Base-by-base conservation (phyloP, 2,329 filamentous ascomycete species). In the Arthrocladium fulminans region DNA sequence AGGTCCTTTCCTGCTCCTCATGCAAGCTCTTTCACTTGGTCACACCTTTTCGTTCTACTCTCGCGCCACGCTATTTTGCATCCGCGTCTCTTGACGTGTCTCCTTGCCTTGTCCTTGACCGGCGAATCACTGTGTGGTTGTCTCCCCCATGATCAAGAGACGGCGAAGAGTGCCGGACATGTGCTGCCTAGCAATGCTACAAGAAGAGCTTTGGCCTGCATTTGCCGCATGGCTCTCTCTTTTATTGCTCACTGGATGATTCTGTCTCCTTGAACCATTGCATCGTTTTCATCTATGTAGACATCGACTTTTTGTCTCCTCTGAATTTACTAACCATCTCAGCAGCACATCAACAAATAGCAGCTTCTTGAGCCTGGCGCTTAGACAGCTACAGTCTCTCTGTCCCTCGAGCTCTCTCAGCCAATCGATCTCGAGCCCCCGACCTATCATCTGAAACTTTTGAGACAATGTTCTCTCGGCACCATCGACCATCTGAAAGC, bases 341-440 rank as follows among this genome's bases (percentile, higher is more conserved):
- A 44, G 41, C 41, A 44, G 23, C 41, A 44, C 15, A 44, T 44
- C 23, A 22, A 30, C 23, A 13, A 13, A 12, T 44, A 20, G 6
- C 3, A 19, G 9, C 10, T 35, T 3, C 12, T 39, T 20, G 30
- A 45, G 43, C 43, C 43, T 45, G 34, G 34, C 32, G 44, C 44
- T 47, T 39, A 25, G 7, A 47, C 12, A n/a, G 19, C 32, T 38
- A 24, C 32, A 39, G 19, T 7, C 22, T 19, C n/a, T 15, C 9
- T 12, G n/a, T 47, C 23, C 2, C 39, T 29, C 24, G 44, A 47
- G 81, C 86, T 2, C 67, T 95, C 5, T 70, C 74, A 6, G 70
- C 68, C 24, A 68, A 69, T 45, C 57, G 47, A 61, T 69, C 57
- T 48, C 73, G 60, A 67, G 72, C 62, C 1, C 27, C 17, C 32